phyloP scores from a whole-genome alignment of 345 rosid genomes.

The Heritiera littoralis region DNA sequence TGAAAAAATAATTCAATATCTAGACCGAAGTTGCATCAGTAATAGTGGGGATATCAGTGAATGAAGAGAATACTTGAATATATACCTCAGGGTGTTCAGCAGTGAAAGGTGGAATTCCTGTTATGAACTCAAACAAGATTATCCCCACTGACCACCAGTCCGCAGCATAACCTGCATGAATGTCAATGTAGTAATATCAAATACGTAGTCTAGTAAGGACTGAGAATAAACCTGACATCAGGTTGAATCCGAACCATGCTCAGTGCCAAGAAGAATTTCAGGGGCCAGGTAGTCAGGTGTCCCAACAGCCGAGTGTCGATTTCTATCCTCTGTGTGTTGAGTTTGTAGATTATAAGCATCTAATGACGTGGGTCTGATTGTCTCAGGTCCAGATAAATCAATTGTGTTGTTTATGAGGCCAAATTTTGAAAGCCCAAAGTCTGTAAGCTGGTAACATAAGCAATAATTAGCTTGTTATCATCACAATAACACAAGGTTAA shows the following conservation, averaged over 20 bases:
- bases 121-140: conserved; percentile 70
- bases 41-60: conserved; percentile 3
- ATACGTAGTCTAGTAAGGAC: conserved; percentile 17
- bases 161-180: conserved; percentile 66
- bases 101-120: conserved; percentile 82
- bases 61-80: conserved; percentile 15
- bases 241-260: conserved; percentile 55
- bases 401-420: conserved; percentile 83
- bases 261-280: conserved; percentile 90
- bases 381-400: conserved; percentile 61
- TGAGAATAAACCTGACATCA: conserved; percentile 18
- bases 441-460: conserved; percentile 70
- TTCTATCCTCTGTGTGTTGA: conserved; percentile 49
- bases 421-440: conserved; percentile 80
- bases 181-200: conserved; percentile 31
- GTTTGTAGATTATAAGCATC: conserved; percentile 38
- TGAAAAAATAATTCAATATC: not conserved
- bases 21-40: not conserved
- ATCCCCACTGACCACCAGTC: conserved; percentile 97
- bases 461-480: conserved; percentile 29
- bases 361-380: conserved; percentile 36
- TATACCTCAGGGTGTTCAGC: conserved; percentile 74
- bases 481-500: conserved; percentile 24
- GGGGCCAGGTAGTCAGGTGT: conserved; percentile 93
- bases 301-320: conserved; percentile 68